Evolutionary conservation across 2,329 filamentous ascomycete species (phyloP).

Genomic region (Alternaria gaisen): DNA sequence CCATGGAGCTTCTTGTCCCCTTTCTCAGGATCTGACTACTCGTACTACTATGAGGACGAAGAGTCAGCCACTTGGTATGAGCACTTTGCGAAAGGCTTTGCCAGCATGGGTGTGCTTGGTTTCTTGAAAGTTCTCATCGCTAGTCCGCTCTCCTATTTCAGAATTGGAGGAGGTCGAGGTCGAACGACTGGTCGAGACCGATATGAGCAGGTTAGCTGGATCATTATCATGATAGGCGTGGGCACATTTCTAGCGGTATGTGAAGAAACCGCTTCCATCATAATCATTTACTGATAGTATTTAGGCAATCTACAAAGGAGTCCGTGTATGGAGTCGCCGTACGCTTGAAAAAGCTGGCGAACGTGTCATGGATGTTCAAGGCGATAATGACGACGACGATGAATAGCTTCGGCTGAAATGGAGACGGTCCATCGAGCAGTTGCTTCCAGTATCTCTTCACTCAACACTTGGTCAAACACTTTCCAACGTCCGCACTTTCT

Average conservation of each 20-base stretch:
- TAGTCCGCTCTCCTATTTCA: slow-evolving; percentile 78
- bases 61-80: slow-evolving; percentile 71
- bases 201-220: slow-evolving; percentile 79
- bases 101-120: slow-evolving; percentile 87
- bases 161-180: slow-evolving; percentile 67
- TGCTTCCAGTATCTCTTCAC: neutral
- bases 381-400: slow-evolving; percentile 63
- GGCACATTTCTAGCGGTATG: slow-evolving; percentile 79
- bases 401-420: slow-evolving; percentile 41
- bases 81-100: slow-evolving; percentile 88
- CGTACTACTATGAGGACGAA: slow-evolving; percentile 44
- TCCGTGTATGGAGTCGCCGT: slow-evolving; percentile 75
- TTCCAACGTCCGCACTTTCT: slow-evolving; percentile 76
- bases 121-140: slow-evolving; percentile 82
- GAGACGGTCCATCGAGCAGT: neutral
- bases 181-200: slow-evolving; percentile 77
- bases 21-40: slow-evolving; percentile 34
- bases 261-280: slow-evolving; percentile 25
- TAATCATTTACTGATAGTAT: slow-evolving; percentile 17
- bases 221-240: slow-evolving; percentile 81
- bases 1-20: slow-evolving; percentile 61
- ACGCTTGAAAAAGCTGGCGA: slow-evolving; percentile 82
- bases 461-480: neutral
- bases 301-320: slow-evolving; percentile 81
- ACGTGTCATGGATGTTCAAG: slow-evolving; percentile 82